Evolutionary conservation across 495 filamentous ascomycete genomes (phyloP), one percentile per base, ranked within the genome.

Genomic region (Penicillium lividum): DNA sequence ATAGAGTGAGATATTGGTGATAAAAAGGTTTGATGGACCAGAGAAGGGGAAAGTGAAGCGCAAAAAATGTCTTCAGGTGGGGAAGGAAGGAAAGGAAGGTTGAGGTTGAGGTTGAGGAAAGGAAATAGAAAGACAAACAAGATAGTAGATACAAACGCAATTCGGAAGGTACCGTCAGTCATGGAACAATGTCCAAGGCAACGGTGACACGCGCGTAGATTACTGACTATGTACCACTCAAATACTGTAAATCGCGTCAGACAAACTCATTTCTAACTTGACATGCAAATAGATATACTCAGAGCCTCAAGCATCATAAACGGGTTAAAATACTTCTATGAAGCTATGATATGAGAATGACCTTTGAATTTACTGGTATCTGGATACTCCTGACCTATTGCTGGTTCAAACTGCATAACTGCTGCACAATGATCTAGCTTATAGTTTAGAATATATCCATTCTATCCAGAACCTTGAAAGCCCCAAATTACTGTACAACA

Each of bases 31-130:
- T 36, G 18, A 54, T 42, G 30, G 47, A 51, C 54, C 53, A 42
- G 47, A 38, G 34, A 38, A 49, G 27, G 53, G 42, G 40, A 49
- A 40, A 16, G 25, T 29, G 50, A 33, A n/a, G 27, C 43, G 34
- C 51, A 54, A 15, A 54, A 50, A 45, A 45, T 1, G 16, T 47
- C 25, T 40, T 38, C 3, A 8, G 30, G 50, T 52, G 27, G 6
- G 58, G 67, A 46, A 70, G 72, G 48, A 68, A 69, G 64, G 53
- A 75, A 56, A 56, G 61, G 59, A 63, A 42, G 46, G 58, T 54
- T 53, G 53, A 62, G 46, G 58, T 54, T 53, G 53, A 62, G 52
- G 59, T 57, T 64, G 56, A 66, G 50, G 33, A 11, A 42, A 28
- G 30, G 51, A 28, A 57, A 45, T n/a, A 33, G 27, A 15, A 52